phyloP scores from a whole-genome alignment of 2,329 filamentous ascomycete genomes.

The Calonectria naviculata region DNA sequence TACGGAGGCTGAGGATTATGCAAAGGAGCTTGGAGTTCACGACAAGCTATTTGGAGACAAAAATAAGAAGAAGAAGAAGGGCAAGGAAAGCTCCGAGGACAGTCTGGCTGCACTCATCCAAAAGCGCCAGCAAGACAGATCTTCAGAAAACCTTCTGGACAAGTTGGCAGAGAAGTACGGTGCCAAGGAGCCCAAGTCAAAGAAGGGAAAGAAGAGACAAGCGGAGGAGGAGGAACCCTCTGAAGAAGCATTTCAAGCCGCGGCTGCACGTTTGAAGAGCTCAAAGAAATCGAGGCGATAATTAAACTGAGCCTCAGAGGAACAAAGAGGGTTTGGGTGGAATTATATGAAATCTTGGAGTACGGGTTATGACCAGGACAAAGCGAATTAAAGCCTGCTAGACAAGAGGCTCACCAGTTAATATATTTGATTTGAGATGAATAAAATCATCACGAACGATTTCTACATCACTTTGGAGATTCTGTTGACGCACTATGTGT shows the following conservation, averaged over 20 bases:
- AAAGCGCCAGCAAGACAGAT: constrained; percentile 72
- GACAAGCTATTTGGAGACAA: constrained; percentile 72
- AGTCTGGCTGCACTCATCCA: constrained; percentile 80
- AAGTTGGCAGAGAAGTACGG: constrained; percentile 82
- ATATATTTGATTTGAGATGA: neutral
- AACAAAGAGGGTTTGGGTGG: neutral
- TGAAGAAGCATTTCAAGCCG: constrained; percentile 70
- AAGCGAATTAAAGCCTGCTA: neutral
- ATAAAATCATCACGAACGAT: too few relatives aligned
- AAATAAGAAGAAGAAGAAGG: constrained; percentile 55
- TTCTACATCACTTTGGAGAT: neutral
- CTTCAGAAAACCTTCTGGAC: constrained; percentile 71
- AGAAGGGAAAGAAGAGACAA: constrained; percentile 63
- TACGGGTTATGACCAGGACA: neutral
- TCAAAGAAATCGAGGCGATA: constrained; percentile 41
- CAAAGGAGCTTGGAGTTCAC: constrained; percentile 79
- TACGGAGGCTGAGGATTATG: constrained; percentile 78
- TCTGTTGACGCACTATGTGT: too few relatives aligned
- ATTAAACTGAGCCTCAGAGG: neutral
- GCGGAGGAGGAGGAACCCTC: constrained; percentile 73
- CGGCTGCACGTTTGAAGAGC: constrained; percentile 58
- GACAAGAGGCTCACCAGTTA: neutral
- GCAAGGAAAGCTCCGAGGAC: constrained; percentile 58
- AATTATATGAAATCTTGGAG: constrained; percentile 12
- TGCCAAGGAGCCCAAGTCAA: constrained; percentile 52